Evolutionary conservation across 768 basidiomycete genomes (phyloP), one percentile per base, ranked within the genome.

Genomic region (Tricholoma terreum): DNA sequence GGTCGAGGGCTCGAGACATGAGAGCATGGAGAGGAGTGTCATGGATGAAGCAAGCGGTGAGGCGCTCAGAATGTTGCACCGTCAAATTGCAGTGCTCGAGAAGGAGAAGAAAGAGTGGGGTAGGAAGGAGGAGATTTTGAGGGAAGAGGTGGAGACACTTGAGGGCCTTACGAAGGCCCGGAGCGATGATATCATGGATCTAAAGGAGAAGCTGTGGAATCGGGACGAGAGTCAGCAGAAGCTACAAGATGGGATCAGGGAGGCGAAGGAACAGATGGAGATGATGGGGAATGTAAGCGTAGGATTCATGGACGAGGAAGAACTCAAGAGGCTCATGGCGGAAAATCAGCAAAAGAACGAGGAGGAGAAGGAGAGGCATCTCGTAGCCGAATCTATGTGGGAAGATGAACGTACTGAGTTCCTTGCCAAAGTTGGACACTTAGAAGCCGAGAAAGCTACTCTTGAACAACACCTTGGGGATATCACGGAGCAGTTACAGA

Each of bases 21-120:
- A 91, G 65, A 90, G 87, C 64, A 75, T 92, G 70, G 88, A 90
- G 58, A 76, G 86, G 17, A 90, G 92, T 60, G 73, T 95, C 38
- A 94, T 96, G 79, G 89, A 90, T 64, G 87, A 86, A 61, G 87
- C 90, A 1, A 90, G 88, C 57, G 81, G 87, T 2, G 85, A 86
- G 70, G 92, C 87, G 30, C 75, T 98, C 65, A 79, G 90, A 45
- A 84, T 85, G 72, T 79, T 97, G 43, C 91, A 98, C 65, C 72
- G 80, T 5, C 87, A 90, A 66, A 92, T 98, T 60, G 80, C 82
- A 7, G 79, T 81, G n/a, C 76, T 95, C 35, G 87, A 91, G 64
- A 73, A 81, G 42, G 89, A 90, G 72, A 84, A 80, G 69, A 69
- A 63, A 10, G 82, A 84, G 1, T 72, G 76, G 70, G 66, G 68